phyloP scores from a whole-genome alignment of 257 asterid genomes.

The Cynanchum wilfordii region DNA sequence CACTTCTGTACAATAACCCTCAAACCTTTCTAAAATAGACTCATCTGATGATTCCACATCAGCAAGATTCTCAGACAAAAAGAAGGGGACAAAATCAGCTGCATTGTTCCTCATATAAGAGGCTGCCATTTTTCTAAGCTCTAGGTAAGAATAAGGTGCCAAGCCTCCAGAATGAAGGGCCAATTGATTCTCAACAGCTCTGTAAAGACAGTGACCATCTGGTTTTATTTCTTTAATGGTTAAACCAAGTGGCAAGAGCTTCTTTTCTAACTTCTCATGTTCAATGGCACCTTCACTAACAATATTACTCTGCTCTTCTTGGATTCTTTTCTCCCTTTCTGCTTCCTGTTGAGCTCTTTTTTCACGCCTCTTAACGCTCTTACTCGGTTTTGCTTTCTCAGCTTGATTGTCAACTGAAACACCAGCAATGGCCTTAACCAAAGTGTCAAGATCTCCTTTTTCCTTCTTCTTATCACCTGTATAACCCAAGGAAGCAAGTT shows the following conservation, averaged over 20 bases:
- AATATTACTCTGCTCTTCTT: slow-evolving; percentile 77
- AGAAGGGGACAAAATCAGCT: slow-evolving; percentile 71
- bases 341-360: slow-evolving; percentile 93
- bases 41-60: slow-evolving; percentile 47
- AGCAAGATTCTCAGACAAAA: slow-evolving; percentile 51
- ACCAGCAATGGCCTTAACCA: slow-evolving; percentile 90
- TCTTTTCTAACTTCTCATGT: slow-evolving; percentile 53
- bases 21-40: slow-evolving; percentile 56
- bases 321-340: slow-evolving; percentile 85
- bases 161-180: slow-evolving; percentile 51
- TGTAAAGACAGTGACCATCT: slow-evolving; percentile 93
- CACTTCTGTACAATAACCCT: slow-evolving; percentile 72
- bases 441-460: slow-evolving; percentile 57
- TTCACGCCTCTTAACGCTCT: slow-evolving; percentile 68
- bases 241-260: slow-evolving; percentile 80
- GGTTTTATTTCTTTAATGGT: slow-evolving; percentile 78
- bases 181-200: slow-evolving; percentile 92
- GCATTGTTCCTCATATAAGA: slow-evolving; percentile 71
- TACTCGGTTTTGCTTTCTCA: slow-evolving; percentile 70
- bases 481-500: slow-evolving; percentile 74
- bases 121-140: slow-evolving; percentile 83
- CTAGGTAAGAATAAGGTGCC: slow-evolving; percentile 61
- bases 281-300: slow-evolving; percentile 63
- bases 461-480: slow-evolving; percentile 28
- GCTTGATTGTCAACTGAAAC: slow-evolving; percentile 50